Percentiles rank a stretch among this genome's conserved stretches.
These are phyloP conservation scores for Cyanophora paradoxa DNA, from an alignment of 78 protist species.

Conservation along the genomic window DNA sequence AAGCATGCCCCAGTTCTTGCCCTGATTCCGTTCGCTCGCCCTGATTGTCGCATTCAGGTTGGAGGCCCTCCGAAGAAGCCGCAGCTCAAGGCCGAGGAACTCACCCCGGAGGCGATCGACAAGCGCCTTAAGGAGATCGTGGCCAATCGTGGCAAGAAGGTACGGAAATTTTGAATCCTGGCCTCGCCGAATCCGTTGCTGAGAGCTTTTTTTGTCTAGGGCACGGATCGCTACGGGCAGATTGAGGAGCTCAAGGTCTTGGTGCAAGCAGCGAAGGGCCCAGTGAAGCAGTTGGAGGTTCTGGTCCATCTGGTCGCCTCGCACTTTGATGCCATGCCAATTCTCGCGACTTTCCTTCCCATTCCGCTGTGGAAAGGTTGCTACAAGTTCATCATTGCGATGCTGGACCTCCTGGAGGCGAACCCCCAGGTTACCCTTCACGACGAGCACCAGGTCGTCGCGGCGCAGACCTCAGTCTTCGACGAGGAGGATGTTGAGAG, in stretches of 20 bases:
- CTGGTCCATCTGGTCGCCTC: slow-evolving; percentile 13
- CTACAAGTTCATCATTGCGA: background rate
- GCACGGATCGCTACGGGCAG: no score
- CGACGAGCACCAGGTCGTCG: background rate
- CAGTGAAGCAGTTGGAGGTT: background rate
- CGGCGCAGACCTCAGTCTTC: background rate
- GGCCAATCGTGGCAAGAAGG: slow-evolving; percentile 14
- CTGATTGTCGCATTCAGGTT: no score
- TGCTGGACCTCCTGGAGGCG: background rate
- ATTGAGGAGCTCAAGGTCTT: slow-evolving; percentile 7
- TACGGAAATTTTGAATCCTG: no score
- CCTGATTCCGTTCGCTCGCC: no score
- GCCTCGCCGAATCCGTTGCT: no score
- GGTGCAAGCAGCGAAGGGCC: background rate
- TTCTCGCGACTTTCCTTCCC: background rate
- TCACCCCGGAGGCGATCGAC: background rate
- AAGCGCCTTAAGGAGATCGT: background rate
- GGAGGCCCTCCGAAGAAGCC: no score
- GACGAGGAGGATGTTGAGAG: background rate
- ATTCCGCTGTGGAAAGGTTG: background rate
- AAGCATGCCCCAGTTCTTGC: no score
- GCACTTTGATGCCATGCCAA: slow-evolving; percentile 1
- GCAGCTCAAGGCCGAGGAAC: no score
- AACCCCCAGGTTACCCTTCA: background rate
- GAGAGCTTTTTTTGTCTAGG: no score